Percentiles rank a stretch among this genome's conserved stretches.
These are phyloP conservation scores for Echinochloa phyllopogon DNA, from an alignment of 176 grass and related monocot species.

Conservation along the genomic window DNA sequence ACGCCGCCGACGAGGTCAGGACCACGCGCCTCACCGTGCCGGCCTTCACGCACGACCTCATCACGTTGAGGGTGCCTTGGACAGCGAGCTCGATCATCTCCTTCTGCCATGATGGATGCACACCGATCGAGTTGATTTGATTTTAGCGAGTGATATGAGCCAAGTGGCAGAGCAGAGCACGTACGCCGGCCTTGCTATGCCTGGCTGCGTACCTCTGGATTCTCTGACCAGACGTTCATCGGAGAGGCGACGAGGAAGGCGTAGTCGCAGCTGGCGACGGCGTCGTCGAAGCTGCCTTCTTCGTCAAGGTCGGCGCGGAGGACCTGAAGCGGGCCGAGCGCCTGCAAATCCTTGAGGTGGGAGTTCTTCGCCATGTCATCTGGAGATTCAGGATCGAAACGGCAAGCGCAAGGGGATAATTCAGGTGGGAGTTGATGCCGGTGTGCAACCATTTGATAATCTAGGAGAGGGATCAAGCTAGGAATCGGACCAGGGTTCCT, in stretches of 20 bases:
- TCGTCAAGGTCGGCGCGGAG: background rate
- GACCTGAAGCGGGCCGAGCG: background rate
- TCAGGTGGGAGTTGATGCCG: no score
- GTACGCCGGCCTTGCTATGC: no score
- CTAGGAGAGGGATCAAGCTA: no score
- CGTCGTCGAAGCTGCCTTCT: constrained; percentile 17
- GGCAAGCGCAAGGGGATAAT: no score
- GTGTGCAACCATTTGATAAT: no score
- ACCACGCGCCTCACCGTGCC: constrained; percentile 64
- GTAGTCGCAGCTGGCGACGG: constrained; percentile 10
- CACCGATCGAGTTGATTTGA: no score
- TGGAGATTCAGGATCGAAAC: background rate
- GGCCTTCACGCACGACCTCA: constrained; percentile 60
- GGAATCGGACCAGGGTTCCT: no score
- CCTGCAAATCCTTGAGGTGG: constrained; percentile 13
- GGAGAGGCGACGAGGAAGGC: constrained; percentile 55
- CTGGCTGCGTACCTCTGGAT: constrained; percentile 42
- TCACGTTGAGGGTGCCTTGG: constrained; percentile 55
- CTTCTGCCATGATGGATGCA: constrained; percentile 40
- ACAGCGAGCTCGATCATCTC: constrained; percentile 54
- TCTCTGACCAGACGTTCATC: constrained; percentile 32
- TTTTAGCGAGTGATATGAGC: no score
- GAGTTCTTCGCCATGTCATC: constrained; percentile 33
- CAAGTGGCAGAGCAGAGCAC: no score
- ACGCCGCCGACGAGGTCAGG: constrained; percentile 58